A percentile compares a stretch with the other conserved stretches of the same genome.
Evolutionary conservation across 2,329 filamentous ascomycete genomes (phyloP).

Genomic region (Penicillium sp.): DNA sequence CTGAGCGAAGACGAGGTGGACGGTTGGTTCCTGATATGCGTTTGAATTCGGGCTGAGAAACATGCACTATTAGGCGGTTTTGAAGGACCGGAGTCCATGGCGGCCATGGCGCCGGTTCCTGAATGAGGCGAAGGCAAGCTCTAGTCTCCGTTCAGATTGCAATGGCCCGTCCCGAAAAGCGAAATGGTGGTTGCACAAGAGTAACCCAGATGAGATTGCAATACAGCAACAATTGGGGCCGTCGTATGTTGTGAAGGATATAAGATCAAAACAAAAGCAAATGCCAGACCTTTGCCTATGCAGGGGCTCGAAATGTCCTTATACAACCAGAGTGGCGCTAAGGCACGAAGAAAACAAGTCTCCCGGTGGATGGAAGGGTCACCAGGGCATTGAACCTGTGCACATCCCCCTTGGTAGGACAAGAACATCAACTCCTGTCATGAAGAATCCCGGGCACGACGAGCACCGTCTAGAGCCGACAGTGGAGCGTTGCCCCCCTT

Average conservation of each 20-base stretch:
- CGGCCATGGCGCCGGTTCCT: constrained; percentile 34
- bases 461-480: not conserved
- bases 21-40: constrained; percentile 28
- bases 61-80: constrained; percentile 30
- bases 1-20: constrained; percentile 25
- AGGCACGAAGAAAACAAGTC: constrained; percentile 9
- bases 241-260: not conserved
- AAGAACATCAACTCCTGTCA: constrained; percentile 23
- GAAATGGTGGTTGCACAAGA: constrained; percentile 28
- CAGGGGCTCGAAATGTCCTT: constrained; percentile 35
- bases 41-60: constrained; percentile 27
- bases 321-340: constrained; percentile 34
- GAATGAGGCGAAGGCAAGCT: constrained; percentile 12
- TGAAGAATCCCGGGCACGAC: constrained; percentile 24
- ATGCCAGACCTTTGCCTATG: constrained; percentile 14
- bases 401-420: constrained; percentile 40
- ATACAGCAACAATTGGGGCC: constrained; percentile 16
- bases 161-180: constrained; percentile 20
- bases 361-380: constrained; percentile 24
- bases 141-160: constrained; percentile 15
- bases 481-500: constrained; percentile 28
- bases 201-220: constrained; percentile 26
- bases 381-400: constrained; percentile 22
- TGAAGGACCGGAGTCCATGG: constrained; percentile 34
- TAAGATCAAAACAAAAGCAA: constrained; percentile 23